These are phyloP conservation scores for Fusarium incarnatum DNA, from an alignment of 2,329 filamentous ascomycete genomes.

Conservation along the genomic window DNA sequence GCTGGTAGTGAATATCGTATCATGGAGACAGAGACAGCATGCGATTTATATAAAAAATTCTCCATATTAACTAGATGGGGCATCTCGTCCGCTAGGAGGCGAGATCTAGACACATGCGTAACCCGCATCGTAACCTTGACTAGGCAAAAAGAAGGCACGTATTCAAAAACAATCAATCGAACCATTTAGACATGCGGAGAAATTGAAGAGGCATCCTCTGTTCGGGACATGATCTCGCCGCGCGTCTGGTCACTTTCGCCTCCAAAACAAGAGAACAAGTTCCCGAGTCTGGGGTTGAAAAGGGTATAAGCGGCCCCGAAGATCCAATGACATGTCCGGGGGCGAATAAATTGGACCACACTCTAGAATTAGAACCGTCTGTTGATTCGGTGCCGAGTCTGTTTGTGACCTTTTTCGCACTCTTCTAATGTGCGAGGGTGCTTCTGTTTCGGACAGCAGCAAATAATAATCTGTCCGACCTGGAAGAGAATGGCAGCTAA, in stretches of 20 bases:
- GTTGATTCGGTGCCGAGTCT: constrained; percentile 15
- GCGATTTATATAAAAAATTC: constrained; percentile 37
- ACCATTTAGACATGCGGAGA: constrained; percentile 37
- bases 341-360: constrained; percentile 18
- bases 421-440: constrained; percentile 16
- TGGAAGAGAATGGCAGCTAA: constrained; percentile 13
- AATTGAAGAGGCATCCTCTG: background rate
- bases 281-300: constrained; percentile 19
- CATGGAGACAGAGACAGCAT: constrained; percentile 19
- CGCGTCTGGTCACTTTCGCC: constrained; percentile 39
- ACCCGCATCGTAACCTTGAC: constrained; percentile 33
- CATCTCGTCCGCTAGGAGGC: constrained; percentile 34
- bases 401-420: constrained; percentile 2
- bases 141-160: constrained; percentile 40
- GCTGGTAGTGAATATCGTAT: constrained; percentile 15
- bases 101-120: constrained; percentile 37
- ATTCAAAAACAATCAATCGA: constrained; percentile 39
- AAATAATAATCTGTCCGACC: constrained; percentile 13
- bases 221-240: constrained; percentile 34
- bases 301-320: constrained; percentile 37
- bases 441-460: background rate
- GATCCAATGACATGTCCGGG: constrained; percentile 29
- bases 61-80: constrained; percentile 32
- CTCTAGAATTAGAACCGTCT: background rate
- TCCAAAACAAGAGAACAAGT: background rate